Evolutionary conservation across 768 basidiomycete genomes (phyloP).

Genomic region (Hypsizygus marmoreus): DNA sequence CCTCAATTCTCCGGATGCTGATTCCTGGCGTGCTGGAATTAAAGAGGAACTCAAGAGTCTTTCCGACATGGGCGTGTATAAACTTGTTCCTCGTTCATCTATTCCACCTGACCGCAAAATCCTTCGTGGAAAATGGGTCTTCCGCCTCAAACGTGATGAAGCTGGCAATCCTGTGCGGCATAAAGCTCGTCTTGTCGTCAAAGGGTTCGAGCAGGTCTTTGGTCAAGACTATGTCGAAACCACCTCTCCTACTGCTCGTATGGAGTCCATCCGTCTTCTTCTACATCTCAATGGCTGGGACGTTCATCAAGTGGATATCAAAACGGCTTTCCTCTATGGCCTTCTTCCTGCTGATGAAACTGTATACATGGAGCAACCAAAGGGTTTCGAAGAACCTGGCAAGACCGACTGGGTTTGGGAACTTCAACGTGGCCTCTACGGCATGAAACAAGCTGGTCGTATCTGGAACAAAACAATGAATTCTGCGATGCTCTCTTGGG

Average conservation of each 20-base stretch:
- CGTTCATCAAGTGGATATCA: slow-evolving; percentile 33
- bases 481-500: too few relatives aligned
- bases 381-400: slow-evolving; percentile 17
- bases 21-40: slow-evolving; percentile 18
- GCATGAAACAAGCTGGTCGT: too few relatives aligned
- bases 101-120: slow-evolving; percentile 24
- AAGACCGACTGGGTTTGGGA: slow-evolving; percentile 13
- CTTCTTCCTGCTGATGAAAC: slow-evolving; percentile 23
- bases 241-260: slow-evolving; percentile 24
- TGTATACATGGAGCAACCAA: slow-evolving; percentile 37
- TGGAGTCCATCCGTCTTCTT: slow-evolving; percentile 23
- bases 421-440: too few relatives aligned
- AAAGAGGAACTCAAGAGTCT: slow-evolving; percentile 26
- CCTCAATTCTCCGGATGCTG: slow-evolving; percentile 22
- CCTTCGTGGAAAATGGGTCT: slow-evolving; percentile 31
- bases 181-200: slow-evolving; percentile 36
- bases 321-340: slow-evolving; percentile 22
- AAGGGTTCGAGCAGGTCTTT: slow-evolving; percentile 31
- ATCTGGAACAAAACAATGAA: too few relatives aligned
- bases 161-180: slow-evolving; percentile 24
- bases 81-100: slow-evolving; percentile 19
- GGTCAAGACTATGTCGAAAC: slow-evolving; percentile 27
- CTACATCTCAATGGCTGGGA: slow-evolving; percentile 26
- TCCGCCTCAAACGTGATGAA: slow-evolving; percentile 28
- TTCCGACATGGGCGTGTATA: slow-evolving; percentile 27